Evolutionary conservation across 352 stramenopile genomes (phyloP), one percentile per base, ranked within the genome.

Genomic region (Pythium myriotylum): DNA sequence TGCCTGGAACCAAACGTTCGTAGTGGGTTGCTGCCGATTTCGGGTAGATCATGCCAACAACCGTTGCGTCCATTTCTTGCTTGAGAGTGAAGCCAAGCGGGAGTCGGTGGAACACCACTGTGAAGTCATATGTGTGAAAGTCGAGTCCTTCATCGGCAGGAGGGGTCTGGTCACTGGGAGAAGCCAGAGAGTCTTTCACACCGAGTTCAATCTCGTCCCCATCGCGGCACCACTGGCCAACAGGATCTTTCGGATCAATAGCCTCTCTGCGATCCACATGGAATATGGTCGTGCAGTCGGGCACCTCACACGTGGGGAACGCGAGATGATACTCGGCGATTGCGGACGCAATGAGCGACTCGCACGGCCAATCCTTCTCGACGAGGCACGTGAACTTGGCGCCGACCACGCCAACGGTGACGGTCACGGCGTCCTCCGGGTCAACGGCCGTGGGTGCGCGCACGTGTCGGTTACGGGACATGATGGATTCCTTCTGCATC

Each of bases 21-120:
- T 94, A 96, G 62, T 89, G 82, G 12, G 83, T 91, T 12, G 78
- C 81, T 2, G 75, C 77, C 49, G 83, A 92, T 49, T 88, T 85
- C 1, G 86, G 83, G 49, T 92, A 92, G 59, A 94, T 91, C n/a
- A 84, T 92, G 17, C 84, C 85, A 5, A 96, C 85, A 37, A 92
- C 84, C 1, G 79, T 92, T 26, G 63, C 74, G 62, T 91, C 81
- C 61, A 81, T 76, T 16, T 84, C 79, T 43, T 90, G 80, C 62
- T 91, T 91, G 70, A 96, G 81, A 5, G 85, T 94, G 55, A 96
- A 94, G 8, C 87, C 87, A 19, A 96, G 73, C 40, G 87, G 87
- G 14, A 94, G 77, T 29, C 83, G 86, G 68, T 96, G 85, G 60
- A 96, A 96, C 35, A 92, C 57, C 51, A 96, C 72, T 22, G 72